Percentiles rank a stretch among this genome's conserved stretches.
These are phyloP conservation scores for Microstegium vimineum DNA, from an alignment of 176 grass and related monocot species.

Conservation along the genomic window DNA sequence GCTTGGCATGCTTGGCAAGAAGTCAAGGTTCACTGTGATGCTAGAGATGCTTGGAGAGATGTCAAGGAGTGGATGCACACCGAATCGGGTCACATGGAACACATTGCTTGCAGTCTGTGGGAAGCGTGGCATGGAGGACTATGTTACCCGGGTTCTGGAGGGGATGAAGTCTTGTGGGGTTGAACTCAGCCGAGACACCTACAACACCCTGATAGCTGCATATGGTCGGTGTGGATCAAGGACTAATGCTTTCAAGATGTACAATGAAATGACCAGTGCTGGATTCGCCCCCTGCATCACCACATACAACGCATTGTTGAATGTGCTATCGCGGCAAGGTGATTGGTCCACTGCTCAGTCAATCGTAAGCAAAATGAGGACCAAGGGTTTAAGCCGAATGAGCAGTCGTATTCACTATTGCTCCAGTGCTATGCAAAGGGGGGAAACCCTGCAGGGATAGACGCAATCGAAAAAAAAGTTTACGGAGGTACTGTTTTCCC, in stretches of 20 bases:
- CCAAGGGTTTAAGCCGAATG: constrained; percentile 74
- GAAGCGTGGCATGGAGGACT: constrained; percentile 70
- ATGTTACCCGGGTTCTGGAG: constrained; percentile 52
- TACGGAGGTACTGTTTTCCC: constrained; percentile 65
- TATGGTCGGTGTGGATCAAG: constrained; percentile 76
- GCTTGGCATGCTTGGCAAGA: constrained; percentile 81
- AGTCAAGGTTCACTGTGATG: constrained; percentile 56
- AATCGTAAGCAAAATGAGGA: constrained; percentile 59
- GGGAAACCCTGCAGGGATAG: constrained; percentile 45
- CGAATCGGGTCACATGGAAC: constrained; percentile 84
- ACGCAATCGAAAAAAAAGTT: constrained; percentile 59
- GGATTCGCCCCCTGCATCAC: constrained; percentile 67
- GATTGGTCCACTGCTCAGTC: constrained; percentile 56
- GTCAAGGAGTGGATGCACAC: constrained; percentile 65
- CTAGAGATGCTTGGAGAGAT: constrained; percentile 69
- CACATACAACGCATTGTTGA: constrained; percentile 80
- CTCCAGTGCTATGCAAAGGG: constrained; percentile 69
- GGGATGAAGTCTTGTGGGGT: constrained; percentile 74
- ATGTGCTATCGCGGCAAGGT: constrained; percentile 59
- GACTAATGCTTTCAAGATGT: constrained; percentile 61
- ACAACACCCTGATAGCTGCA: constrained; percentile 73
- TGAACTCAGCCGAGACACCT: constrained; percentile 61
- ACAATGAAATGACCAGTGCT: constrained; percentile 68
- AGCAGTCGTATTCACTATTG: constrained; percentile 66
- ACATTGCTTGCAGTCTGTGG: constrained; percentile 73